phyloP scores from a whole-genome alignment of 768 basidiomycete species.

The Serendipita vermifera region DNA sequence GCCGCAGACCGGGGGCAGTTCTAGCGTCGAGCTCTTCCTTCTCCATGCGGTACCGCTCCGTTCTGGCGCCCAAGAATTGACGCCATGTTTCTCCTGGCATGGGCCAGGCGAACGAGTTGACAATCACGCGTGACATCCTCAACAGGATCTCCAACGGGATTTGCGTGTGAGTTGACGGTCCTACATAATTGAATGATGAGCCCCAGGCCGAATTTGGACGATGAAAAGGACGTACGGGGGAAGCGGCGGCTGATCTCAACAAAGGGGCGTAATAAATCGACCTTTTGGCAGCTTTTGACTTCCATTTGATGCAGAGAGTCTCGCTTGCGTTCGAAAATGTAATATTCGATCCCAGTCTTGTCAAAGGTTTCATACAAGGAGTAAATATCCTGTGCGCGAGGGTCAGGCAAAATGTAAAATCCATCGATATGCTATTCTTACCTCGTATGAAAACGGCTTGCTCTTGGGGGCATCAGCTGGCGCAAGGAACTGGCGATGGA shows the following conservation, averaged over 20 bases:
- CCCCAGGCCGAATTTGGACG: background rate
- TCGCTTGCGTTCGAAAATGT: conserved; percentile 7
- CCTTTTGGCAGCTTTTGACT: conserved; percentile 2
- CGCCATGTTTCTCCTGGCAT: background rate
- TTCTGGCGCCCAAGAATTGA: background rate
- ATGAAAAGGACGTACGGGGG: background rate
- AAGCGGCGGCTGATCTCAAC: conserved; percentile 2
- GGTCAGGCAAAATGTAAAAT: background rate
- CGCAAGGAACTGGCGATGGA: conserved; percentile 8
- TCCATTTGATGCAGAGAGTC: background rate
- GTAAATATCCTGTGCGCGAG: background rate
- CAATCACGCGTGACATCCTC: background rate
- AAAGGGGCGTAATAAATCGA: background rate
- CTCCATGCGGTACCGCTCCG: background rate
- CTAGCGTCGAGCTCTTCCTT: conserved; percentile 2
- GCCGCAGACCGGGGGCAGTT: background rate
- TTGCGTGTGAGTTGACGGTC: background rate
- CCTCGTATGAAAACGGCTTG: conserved; percentile 10
- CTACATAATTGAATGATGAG: background rate
- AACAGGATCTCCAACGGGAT: background rate
- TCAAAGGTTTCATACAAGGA: background rate
- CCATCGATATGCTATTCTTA: background rate
- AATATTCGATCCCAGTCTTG: conserved; percentile 3
- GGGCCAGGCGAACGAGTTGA: conserved; percentile 6
- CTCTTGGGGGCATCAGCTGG: conserved; percentile 6